Percentiles rank a stretch among this genome's conserved stretches.
Evolutionary conservation across 2,329 filamentous ascomycete genomes (phyloP).

Genomic region (Ramularia collo-cygni): DNA sequence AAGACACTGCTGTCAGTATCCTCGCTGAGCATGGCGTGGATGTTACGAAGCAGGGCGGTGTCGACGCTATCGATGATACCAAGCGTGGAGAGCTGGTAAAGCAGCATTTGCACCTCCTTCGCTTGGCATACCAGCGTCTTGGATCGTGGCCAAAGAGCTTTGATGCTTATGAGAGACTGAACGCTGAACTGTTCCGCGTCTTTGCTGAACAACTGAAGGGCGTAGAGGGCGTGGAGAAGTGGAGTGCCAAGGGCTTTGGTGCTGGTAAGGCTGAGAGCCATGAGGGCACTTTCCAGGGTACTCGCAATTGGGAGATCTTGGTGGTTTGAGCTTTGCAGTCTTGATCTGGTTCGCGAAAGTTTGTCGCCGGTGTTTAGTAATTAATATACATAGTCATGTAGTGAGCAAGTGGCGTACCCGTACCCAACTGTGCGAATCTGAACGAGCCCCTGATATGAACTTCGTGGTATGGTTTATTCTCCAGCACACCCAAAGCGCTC

Average conservation of each 20-base stretch:
- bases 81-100: constrained; percentile 27
- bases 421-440: no score
- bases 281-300: constrained; percentile 30
- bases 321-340: no score
- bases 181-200: constrained; percentile 37
- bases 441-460: no score
- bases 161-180: constrained; percentile 43
- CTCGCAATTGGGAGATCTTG: constrained; percentile 29
- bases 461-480: no score
- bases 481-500: no score
- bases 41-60: constrained; percentile 22
- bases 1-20: constrained; percentile 33
- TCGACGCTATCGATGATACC: constrained; percentile 15
- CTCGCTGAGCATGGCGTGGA: constrained; percentile 32
- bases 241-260: constrained; percentile 41
- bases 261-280: constrained; percentile 40
- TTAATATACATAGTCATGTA: no score
- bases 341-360: no score
- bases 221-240: constrained; percentile 42
- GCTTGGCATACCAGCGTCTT: constrained; percentile 37
- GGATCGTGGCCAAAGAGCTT: constrained; percentile 43
- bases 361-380: no score
- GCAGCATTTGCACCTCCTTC: constrained; percentile 32
- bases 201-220: constrained; percentile 37
- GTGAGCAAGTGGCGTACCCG: no score